phyloP scores from a whole-genome alignment of 2,329 filamentous ascomycete genomes.

The Aspergillus costaricaensis region DNA sequence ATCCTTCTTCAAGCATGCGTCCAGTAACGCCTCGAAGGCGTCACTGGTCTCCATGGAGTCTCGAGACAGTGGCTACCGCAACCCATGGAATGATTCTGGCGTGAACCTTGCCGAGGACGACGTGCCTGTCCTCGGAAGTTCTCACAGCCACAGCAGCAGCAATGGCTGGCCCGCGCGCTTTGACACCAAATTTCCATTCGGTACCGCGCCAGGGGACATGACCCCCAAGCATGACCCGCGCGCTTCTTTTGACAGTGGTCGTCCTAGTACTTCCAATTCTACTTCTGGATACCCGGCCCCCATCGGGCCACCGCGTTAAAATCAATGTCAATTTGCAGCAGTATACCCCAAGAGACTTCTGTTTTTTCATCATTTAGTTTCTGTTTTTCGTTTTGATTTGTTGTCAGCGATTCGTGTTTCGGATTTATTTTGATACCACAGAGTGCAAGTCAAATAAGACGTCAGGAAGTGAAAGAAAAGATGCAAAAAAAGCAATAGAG shows the following conservation, averaged over 20 bases:
- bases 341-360: conserved; percentile 47
- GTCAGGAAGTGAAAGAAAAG: conserved; percentile 12
- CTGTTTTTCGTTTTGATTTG: conserved; percentile 47
- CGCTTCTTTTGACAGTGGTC: conserved; percentile 85
- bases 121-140: conserved; percentile 52
- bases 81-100: conserved; percentile 97
- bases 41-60: conserved; percentile 96
- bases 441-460: conserved; percentile 21
- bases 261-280: conserved; percentile 93
- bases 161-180: conserved; percentile 54
- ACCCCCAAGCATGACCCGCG: conserved; percentile 82
- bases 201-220: conserved; percentile 69
- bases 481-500: conserved; percentile 12
- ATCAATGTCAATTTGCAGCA: conserved; percentile 47
- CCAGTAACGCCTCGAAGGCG: conserved; percentile 86
- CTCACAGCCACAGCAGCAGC: conserved; percentile 65
- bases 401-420: conserved; percentile 27
- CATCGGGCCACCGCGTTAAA: conserved; percentile 88
- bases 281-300: conserved; percentile 96
- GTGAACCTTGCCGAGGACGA: conserved; percentile 93
- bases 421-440: conserved; percentile 34
- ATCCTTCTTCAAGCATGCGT: conserved; percentile 89
- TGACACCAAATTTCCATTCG: conserved; percentile 68
- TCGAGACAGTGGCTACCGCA: conserved; percentile 89
- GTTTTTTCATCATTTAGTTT: conserved; percentile 36